phyloP scores from a whole-genome alignment of 2,329 filamentous ascomycete genomes.

The Penicillium sp. region DNA sequence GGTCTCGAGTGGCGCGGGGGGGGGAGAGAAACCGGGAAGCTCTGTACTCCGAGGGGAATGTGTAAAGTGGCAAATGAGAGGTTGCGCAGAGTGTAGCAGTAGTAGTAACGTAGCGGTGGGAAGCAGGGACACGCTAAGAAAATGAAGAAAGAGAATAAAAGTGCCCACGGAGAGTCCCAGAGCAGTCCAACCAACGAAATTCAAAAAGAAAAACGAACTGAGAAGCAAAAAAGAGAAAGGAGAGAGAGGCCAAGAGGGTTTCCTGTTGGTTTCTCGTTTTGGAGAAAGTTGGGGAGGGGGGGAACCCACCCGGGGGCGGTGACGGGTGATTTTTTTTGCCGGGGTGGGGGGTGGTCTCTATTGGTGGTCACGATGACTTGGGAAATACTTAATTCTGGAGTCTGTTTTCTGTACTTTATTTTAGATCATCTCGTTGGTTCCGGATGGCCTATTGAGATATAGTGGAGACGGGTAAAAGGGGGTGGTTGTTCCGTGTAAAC shows the following conservation, averaged over 20 bases:
- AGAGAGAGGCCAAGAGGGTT: background rate
- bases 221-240: background rate
- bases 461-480: background rate
- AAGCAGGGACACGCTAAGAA: background rate
- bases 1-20: slow-evolving; percentile 11
- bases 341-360: background rate
- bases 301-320: slow-evolving; percentile 12
- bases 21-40: slow-evolving; percentile 3
- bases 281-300: slow-evolving; percentile 1
- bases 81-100: background rate
- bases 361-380: background rate
- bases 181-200: background rate
- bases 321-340: slow-evolving; percentile 20
- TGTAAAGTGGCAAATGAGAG: background rate
- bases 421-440: background rate
- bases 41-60: slow-evolving; percentile 1
- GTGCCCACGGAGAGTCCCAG: background rate
- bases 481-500: background rate
- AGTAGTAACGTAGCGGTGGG: too few relatives aligned
- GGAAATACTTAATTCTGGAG: background rate
- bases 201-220: background rate
- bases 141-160: slow-evolving; percentile 2
- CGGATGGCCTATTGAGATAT: background rate
- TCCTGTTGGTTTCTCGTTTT: background rate
- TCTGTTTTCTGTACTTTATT: background rate